Percentiles rank a stretch among this genome's conserved stretches.
Conservation (phyloP, 805 yeast species). For the Dipodascopsis tothii region DNA sequence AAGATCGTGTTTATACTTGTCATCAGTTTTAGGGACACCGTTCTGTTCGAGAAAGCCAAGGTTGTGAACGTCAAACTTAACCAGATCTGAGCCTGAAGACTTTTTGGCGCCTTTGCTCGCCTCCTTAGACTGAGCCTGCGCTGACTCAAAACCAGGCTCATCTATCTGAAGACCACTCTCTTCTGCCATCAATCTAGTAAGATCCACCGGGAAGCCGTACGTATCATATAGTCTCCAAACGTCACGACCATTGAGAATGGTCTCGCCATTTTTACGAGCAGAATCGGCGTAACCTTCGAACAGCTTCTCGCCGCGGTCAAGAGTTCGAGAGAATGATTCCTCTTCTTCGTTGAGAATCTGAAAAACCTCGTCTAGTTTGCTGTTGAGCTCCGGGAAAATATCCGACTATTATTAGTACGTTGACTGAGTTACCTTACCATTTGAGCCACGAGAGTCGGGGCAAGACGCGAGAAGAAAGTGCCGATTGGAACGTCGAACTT, state of each 20-base stretch:
- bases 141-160: constrained; percentile 84
- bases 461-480: constrained; percentile 80
- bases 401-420: constrained; percentile 34
- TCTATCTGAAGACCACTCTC: constrained; percentile 91
- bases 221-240: constrained; percentile 99
- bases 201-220: constrained; percentile 97
- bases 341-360: constrained; percentile 96
- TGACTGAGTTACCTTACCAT: constrained; percentile 32
- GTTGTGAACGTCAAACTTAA: constrained; percentile 88
- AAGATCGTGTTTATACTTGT: constrained; percentile 61
- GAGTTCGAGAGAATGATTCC: constrained; percentile 85
- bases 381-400: constrained; percentile 84
- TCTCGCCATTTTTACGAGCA: constrained; percentile 67
- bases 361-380: constrained; percentile 63
- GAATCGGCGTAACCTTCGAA: constrained; percentile 86
- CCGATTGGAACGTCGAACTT: constrained; percentile 95
- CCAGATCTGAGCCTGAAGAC: constrained; percentile 46
- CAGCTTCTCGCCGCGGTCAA: constrained; percentile 95
- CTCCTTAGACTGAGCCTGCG: constrained; percentile 80
- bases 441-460: constrained; percentile 87
- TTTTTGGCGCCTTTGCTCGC: constrained; percentile 87
- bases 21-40: constrained; percentile 74
- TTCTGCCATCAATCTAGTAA: constrained; percentile 97
- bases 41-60: constrained; percentile 57
- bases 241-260: constrained; percentile 80